These are phyloP conservation scores for Globisporangium rhizosaccharum DNA, from an alignment of 352 stramenopile species.

Conservation along the genomic window DNA sequence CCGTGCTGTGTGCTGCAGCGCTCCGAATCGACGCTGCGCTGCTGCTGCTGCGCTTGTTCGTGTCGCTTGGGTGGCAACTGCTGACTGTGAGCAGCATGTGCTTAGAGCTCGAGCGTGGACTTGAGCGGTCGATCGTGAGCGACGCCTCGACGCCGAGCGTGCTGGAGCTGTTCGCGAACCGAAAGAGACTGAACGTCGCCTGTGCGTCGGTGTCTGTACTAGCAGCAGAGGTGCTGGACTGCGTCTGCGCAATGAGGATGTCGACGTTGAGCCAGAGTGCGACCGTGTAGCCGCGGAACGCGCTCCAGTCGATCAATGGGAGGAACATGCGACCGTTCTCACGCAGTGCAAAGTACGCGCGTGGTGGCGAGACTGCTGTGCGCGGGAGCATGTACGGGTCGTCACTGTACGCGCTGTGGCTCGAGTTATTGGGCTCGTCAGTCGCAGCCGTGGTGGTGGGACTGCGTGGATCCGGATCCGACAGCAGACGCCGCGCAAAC, in stretches of 20 bases:
- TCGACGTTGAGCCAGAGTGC: constrained; percentile 68
- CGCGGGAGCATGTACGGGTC: constrained; percentile 31
- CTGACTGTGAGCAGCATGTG: constrained; percentile 43
- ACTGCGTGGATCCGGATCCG: constrained; percentile 8
- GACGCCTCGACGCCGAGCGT: constrained; percentile 66
- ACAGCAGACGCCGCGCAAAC: constrained; percentile 33
- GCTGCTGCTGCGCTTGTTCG: constrained; percentile 10
- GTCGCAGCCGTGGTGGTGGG: constrained; percentile 6
- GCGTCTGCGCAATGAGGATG: constrained; percentile 11
- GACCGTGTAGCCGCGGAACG: constrained; percentile 77
- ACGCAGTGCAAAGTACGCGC: constrained; percentile 60
- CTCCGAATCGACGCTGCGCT: constrained; percentile 32
- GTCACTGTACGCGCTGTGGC: neutral
- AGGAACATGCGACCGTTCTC: constrained; percentile 66
- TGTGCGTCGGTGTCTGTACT: neutral
- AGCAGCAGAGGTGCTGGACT: neutral
- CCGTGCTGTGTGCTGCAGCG: constrained; percentile 12
- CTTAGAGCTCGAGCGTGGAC: constrained; percentile 5
- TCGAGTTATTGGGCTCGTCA: neutral
- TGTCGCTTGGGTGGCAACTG: constrained; percentile 36
- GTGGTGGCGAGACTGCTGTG: constrained; percentile 31
- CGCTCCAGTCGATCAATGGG: constrained; percentile 70
- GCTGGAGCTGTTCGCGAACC: constrained; percentile 63
- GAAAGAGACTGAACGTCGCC: constrained; percentile 65
- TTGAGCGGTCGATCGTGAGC: constrained; percentile 15